Conservation (phyloP, 2,329 filamentous ascomycete genomes). For the Colletotrichum eleusines region DNA sequence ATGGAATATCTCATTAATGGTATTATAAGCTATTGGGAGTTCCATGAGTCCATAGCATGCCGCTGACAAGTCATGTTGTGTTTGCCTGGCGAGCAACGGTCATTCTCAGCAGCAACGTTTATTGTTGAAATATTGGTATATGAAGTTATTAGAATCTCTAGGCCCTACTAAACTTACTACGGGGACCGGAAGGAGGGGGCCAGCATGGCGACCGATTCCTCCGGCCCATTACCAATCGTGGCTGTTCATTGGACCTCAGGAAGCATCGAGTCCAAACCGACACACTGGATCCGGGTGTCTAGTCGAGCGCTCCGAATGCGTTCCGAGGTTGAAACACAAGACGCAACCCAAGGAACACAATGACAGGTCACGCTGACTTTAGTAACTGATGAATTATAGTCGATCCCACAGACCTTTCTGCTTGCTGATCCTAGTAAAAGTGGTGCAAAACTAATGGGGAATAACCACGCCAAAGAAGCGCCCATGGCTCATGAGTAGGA, state of each 20-base stretch:
- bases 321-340: too few relatives aligned
- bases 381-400: conserved; percentile 4
- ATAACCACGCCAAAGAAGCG: conserved; percentile 1
- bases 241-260: background rate
- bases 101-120: background rate
- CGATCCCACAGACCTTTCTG: conserved; percentile 10
- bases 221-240: background rate
- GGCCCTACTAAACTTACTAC: background rate
- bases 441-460: background rate
- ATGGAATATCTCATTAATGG: too few relatives aligned
- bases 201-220: conserved; percentile 37
- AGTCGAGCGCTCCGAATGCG: fast-evolving
- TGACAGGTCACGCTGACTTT: too few relatives aligned
- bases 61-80: too few relatives aligned
- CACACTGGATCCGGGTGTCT: background rate
- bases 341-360: too few relatives aligned
- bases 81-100: background rate
- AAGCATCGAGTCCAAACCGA: background rate
- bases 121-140: too few relatives aligned
- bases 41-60: too few relatives aligned
- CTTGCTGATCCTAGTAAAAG: background rate
- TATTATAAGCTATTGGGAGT: too few relatives aligned
- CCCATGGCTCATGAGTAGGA: background rate
- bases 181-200: conserved; percentile 34
- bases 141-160: background rate